Base-by-base conservation (phyloP, 768 basidiomycete genomes). In the Termitomyces sp. region DNA sequence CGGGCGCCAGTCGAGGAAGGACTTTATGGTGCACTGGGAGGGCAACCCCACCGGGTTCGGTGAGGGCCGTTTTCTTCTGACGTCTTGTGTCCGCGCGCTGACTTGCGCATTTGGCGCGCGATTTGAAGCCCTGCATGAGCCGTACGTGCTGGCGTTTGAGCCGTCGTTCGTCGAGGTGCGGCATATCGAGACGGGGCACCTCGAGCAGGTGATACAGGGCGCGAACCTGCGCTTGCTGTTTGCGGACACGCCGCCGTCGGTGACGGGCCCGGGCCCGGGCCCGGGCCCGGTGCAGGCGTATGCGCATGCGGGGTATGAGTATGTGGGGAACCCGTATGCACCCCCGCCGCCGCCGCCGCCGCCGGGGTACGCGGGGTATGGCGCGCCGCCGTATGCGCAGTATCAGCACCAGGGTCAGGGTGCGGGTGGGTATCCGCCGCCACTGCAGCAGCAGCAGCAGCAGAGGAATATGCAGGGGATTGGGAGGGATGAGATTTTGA, bases 11-110 rank as follows among this genome's bases (percentile, higher is more conserved):
- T 92, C 95, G 50, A 78, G 92, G 53, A 88, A 84, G 61, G 87
- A 92, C 57, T 98, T 98, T 78, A 92, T 95, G 82, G 92, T 98
- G 15, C 81, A 91, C 62, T 99, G 97, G 97, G 96, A 98, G 72
- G 97, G 97, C 9, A 79, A 78, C 45, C 97, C 97, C 0, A 92
- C 92, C 5, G 88, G 90, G 37, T 98, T 99, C 66, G 97, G 96
- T 97, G 69, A 67, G 92, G n/a, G n/a, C n/a, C n/a, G n/a, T n/a
- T 75, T 3, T n/a, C n/a, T 8, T 9, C 4, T 22, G n/a, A 6
- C 29, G 29, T 31, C 29, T 8, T 8, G 9, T 8, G 5, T 31
- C 29, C 9, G 6, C 6, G 29, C 29, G 9, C 29, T 8, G 29
- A 31, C 29, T 31, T n/a, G n/a, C n/a, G n/a, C n/a, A n/a, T n/a